phyloP scores from a whole-genome alignment of 345 rosid species.

The Lumnitzera racemosa region DNA sequence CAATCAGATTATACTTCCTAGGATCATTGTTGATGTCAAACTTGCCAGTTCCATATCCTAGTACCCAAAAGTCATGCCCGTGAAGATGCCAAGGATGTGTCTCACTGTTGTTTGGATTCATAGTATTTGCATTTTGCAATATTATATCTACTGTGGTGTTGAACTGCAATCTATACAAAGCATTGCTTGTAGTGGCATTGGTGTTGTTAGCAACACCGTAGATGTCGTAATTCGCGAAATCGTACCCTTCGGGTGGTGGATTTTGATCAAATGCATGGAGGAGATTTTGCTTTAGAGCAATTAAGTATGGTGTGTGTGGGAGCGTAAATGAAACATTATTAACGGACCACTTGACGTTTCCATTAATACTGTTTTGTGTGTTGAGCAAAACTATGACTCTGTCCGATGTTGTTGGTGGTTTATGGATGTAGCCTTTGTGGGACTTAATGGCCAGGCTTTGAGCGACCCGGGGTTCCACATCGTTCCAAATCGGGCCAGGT shows the following conservation, averaged over 20 bases:
- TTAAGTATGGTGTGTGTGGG: constrained; percentile 52
- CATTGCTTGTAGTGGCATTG: constrained; percentile 30
- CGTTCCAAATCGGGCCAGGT: constrained; percentile 38
- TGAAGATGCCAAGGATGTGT: constrained; percentile 88
- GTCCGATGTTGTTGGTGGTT: constrained; percentile 41
- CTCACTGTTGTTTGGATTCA: constrained; percentile 33
- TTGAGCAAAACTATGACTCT: constrained; percentile 46
- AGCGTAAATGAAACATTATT: constrained; percentile 55
- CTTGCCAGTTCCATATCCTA: constrained; percentile 59
- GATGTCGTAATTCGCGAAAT: constrained; percentile 20
- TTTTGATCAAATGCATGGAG: constrained; percentile 28
- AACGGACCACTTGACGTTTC: constrained; percentile 37
- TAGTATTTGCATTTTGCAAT: constrained; percentile 57
- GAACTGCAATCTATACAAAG: constrained; percentile 41
- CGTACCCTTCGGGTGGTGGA: constrained; percentile 35
- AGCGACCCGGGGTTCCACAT: constrained; percentile 17
- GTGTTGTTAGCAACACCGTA: neutral
- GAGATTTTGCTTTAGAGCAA: constrained; percentile 43
- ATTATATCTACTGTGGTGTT: constrained; percentile 55
- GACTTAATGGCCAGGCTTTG: constrained; percentile 58
- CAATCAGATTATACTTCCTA: constrained; percentile 37
- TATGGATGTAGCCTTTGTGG: constrained; percentile 22
- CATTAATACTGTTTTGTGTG: constrained; percentile 46
- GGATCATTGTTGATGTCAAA: constrained; percentile 39
- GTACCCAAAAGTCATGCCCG: constrained; percentile 84